Evolutionary conservation across 495 filamentous ascomycete species (phyloP), one percentile per base, ranked within the genome.

Genomic region (Penicillium manginii): DNA sequence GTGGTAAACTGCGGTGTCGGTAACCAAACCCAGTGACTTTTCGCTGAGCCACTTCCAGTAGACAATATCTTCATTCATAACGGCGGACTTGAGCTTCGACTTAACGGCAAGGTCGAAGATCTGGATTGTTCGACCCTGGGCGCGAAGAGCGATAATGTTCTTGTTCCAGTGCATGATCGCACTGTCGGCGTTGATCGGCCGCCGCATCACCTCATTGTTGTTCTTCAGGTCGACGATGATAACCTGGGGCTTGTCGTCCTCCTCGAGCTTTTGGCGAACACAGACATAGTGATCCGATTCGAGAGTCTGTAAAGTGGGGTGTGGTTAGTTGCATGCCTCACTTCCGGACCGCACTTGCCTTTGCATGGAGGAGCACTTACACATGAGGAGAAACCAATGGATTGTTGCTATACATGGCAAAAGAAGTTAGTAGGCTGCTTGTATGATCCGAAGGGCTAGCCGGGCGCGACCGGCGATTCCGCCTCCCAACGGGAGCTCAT

Each of bases 31-130:
- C 49, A 99, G 73, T 53, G 84, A 88, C 50, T 81, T 88, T 63
- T 93, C 88, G 77, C 89, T 96, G 78, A 93, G 89, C 96, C 96
- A 99, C 78, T 97, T 97, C 94, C 94, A 99, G 83, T 94, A 99
- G 14, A 90, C 85, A 54, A 99, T 90, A 78, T 98, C 96, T 74
- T 98, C 96, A 68, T 88, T 89, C 92, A 97, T 97, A 11, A 87
- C 89, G 22, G 92, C 84, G 14, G 92, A 94, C 82, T 97, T 97
- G 58, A 98, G 84, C 83, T 97, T 98, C 66, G 86, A 81, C 77
- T 97, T 97, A 54, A 85, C 83, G 48, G 83, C 84, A 52, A 99
- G 83, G 74, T 99, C 92, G 78, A 99, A 99, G 65, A 99, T 96
- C 78, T 99, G 94, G 39, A 99, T 86, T 57, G 96, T 98, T 58